Base-by-base conservation (phyloP, 352 stramenopile genomes). In the Globisporangium iwayamae region DNA sequence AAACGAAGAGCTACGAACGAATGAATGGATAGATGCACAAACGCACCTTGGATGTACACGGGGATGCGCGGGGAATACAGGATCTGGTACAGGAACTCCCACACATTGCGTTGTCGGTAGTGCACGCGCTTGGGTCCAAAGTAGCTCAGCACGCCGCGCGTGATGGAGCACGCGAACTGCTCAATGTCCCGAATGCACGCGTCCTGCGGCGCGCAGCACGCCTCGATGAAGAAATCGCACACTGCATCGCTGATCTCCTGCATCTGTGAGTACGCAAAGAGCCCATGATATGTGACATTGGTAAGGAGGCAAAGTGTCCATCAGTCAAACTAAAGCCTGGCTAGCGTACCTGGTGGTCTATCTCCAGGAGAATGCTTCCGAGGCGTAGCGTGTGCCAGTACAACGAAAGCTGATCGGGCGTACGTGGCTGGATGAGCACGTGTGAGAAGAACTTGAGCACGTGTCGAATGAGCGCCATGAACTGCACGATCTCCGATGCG, bases 31-130 rank as follows among this genome's bases (percentile, higher is more conserved):
- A 18, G n/a, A 36, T 10, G 16, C 48, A 36, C 8, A 28, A 39
- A 62, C 70, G 45, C 63, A 68, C 75, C 71, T 83, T 76, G 67
- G 16, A 83, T 77, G 34, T 73, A 58, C 4, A 54, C 47, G 13
- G 78, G 55, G n/a, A 89, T 69, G 41, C 85, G 79, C 18, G 79
- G 77, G 9, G 79, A 78, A 63, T 92, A 81, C 9, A 92, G 59
- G n/a, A 87, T 73, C 43, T 90, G 76, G 63, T 86, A 90, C 32
- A 92, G 64, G 61, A 92, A 90, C 54, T 89, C 74, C 79, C 78
- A 90, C 0, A 92, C 3, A 43, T 73, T 85, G 9, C 79, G 79
- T 13, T 70, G 72, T 9, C 75, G 72, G 68, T 89, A 89, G 58
- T 80, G 65, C 47, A 59, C 61, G 36, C 80, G 64, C 60, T 78